phyloP scores from a whole-genome alignment of 257 asterid genomes.

The Ballota nigra region DNA sequence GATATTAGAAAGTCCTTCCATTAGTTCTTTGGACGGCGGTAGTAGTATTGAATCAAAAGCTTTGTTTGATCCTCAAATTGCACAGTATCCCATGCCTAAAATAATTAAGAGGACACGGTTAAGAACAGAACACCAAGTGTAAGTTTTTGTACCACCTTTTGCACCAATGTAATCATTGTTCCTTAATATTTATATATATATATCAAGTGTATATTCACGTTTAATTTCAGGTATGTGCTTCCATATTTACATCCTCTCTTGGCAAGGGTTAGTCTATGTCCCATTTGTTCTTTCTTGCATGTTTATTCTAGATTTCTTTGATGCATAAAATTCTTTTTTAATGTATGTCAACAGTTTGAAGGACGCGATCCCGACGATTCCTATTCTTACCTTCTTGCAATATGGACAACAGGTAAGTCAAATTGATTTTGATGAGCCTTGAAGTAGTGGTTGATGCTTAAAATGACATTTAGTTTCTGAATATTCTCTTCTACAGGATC shows the following conservation, averaged over 20 bases:
- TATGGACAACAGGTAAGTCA: constrained; percentile 42
- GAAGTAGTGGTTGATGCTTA: background rate
- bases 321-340: background rate
- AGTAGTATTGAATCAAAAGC: constrained; percentile 26
- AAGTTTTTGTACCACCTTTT: constrained; percentile 19
- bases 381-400: constrained; percentile 52
- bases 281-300: background rate
- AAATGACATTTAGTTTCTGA: background rate
- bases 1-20: background rate
- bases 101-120: constrained; percentile 20
- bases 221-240: constrained; percentile 51
- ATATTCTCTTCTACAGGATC: background rate
- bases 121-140: constrained; percentile 53
- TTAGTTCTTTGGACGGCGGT: background rate
- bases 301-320: background rate
- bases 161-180: background rate
- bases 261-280: constrained; percentile 30
- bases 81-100: constrained; percentile 28
- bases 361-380: constrained; percentile 46
- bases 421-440: background rate
- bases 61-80: constrained; percentile 28
- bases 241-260: constrained; percentile 61
- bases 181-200: background rate
- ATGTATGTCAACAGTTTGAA: constrained; percentile 39
- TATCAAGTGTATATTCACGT: background rate